A percentile compares a stretch with the other conserved stretches of the same genome.
phyloP scores from a whole-genome alignment of 352 stramenopile species.

The Pilasporangium apinafurcum region DNA sequence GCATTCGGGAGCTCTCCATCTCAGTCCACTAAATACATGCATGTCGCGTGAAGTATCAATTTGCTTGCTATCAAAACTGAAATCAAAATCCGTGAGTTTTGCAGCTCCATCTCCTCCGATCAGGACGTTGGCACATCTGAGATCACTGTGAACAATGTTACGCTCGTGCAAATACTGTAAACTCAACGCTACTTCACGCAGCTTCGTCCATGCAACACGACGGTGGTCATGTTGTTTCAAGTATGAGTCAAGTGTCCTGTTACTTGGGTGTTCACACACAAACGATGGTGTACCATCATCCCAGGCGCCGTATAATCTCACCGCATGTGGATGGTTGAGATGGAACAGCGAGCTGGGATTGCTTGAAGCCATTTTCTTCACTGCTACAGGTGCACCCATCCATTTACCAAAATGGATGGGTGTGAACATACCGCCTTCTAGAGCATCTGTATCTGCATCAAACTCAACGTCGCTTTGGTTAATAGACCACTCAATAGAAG shows the following conservation, averaged over 20 bases:
- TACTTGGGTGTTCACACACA: neutral
- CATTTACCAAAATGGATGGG: too few species aligned
- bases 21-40: conserved; percentile 1
- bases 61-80: conserved; percentile 2
- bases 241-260: conserved; percentile 3
- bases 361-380: too few species aligned
- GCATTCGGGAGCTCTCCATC: conserved; percentile 23
- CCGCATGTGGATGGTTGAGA: conserved; percentile 6
- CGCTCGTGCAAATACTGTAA: conserved; percentile 14
- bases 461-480: too few species aligned
- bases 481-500: too few species aligned
- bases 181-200: conserved; percentile 14
- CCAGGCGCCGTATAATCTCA: conserved; percentile 8
- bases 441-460: too few species aligned
- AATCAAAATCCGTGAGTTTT: conserved; percentile 17
- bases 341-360: too few species aligned
- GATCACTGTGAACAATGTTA: conserved; percentile 9
- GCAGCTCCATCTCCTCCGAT: conserved; percentile 2
- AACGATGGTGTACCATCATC: conserved; percentile 4
- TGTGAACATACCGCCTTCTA: too few species aligned
- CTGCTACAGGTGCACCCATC: too few species aligned
- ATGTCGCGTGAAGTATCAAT: neutral
- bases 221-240: too few species aligned
- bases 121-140: conserved; percentile 18
- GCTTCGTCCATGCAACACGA: conserved; percentile 7